phyloP scores from a whole-genome alignment of 495 filamentous ascomycete species.

The Neohortaea acidophila region DNA sequence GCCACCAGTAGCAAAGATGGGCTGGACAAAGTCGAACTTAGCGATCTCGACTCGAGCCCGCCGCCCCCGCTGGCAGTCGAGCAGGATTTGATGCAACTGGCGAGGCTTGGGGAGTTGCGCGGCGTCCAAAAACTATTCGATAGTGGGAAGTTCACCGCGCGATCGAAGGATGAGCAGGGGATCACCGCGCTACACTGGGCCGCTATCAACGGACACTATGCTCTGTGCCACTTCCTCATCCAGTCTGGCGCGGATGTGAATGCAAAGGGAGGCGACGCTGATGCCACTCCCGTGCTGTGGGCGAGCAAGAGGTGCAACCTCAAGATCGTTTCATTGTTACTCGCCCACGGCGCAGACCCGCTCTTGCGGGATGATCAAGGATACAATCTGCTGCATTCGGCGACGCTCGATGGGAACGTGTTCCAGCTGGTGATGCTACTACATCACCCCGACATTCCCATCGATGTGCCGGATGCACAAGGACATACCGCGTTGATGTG shows the following conservation, averaged over 20 bases:
- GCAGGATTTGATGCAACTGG: slow-evolving; percentile 90
- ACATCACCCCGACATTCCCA: slow-evolving; percentile 72
- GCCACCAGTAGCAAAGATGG: slow-evolving; percentile 7
- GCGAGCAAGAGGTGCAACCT: slow-evolving; percentile 88
- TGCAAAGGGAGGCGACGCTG: slow-evolving; percentile 81
- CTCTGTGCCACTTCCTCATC: slow-evolving; percentile 87
- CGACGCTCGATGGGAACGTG: slow-evolving; percentile 94
- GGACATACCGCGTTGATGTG: slow-evolving; percentile 94
- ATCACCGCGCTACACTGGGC: slow-evolving; percentile 98
- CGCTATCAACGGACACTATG: slow-evolving; percentile 96
- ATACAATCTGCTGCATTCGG: slow-evolving; percentile 91
- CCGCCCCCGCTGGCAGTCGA: slow-evolving; percentile 42
- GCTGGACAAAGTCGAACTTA: slow-evolving; percentile 16
- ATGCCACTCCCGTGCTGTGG: slow-evolving; percentile 91
- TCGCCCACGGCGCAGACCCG: slow-evolving; percentile 79
- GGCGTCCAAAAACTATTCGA: slow-evolving; percentile 82
- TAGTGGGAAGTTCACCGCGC: slow-evolving; percentile 61
- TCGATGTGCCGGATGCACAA: slow-evolving; percentile 75
- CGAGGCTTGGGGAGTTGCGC: slow-evolving; percentile 68
- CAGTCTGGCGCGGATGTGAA: slow-evolving; percentile 84
- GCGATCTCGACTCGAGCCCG: slow-evolving; percentile 18
- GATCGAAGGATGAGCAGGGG: slow-evolving; percentile 72
- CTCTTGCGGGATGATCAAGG: slow-evolving; percentile 80
- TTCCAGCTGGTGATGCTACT: slow-evolving; percentile 73
- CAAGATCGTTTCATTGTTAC: slow-evolving; percentile 65